A percentile compares a stretch with the other conserved stretches of the same genome.
Evolutionary conservation across 2,329 filamentous ascomycete species (phyloP).

Genomic region (Fusarium napiforme): DNA sequence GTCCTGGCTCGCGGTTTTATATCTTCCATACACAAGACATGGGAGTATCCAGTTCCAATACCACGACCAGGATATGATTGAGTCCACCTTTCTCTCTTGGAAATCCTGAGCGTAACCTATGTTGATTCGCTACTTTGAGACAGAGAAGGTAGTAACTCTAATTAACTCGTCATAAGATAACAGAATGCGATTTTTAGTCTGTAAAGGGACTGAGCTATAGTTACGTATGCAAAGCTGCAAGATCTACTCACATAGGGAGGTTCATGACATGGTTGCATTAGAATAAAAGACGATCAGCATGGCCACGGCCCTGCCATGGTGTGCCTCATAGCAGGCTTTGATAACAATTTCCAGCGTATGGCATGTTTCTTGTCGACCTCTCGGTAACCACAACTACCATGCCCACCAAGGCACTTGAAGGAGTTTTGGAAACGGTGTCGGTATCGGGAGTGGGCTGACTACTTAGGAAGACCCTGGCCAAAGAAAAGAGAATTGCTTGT

Average conservation of each 20-base stretch:
- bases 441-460: neutral
- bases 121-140: neutral
- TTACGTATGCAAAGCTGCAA: neutral
- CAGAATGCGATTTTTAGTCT: neutral
- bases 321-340: neutral
- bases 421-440: neutral
- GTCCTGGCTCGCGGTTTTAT: neutral
- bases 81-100: neutral
- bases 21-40: neutral
- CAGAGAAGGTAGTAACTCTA: neutral
- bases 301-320: neutral
- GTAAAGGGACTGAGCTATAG: neutral
- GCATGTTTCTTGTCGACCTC: neutral
- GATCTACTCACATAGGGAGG: neutral
- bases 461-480: neutral
- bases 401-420: neutral
- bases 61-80: neutral
- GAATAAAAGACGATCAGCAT: neutral
- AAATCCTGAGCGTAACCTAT: neutral
- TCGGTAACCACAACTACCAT: neutral
- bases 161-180: neutral
- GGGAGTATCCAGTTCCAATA: neutral
- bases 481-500: neutral
- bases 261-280: neutral
- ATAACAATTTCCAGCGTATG: neutral